Evolutionary conservation across 768 basidiomycete species (phyloP).

Genomic region (Pholiota conissans): DNA sequence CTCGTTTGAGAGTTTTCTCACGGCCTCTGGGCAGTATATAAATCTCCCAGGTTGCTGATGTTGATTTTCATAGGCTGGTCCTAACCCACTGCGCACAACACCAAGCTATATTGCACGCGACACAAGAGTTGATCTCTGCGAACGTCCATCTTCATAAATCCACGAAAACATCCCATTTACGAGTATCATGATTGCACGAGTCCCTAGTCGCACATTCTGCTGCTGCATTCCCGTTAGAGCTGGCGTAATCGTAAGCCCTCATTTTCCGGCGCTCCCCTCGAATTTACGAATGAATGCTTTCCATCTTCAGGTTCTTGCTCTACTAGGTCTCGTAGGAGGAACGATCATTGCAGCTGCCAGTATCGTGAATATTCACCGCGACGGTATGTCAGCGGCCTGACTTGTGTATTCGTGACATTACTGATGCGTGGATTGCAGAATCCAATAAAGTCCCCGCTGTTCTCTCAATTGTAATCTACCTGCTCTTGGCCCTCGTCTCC

Average conservation of each 20-base stretch:
- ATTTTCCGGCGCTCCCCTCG: not conserved
- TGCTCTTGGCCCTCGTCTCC: slow-evolving; percentile 41
- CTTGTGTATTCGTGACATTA: not conserved
- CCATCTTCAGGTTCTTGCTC: slow-evolving; percentile 33
- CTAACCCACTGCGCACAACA: slow-evolving; percentile 32
- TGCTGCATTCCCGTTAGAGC: slow-evolving; percentile 51
- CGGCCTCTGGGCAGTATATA: slow-evolving; percentile 28
- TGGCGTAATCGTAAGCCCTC: slow-evolving; percentile 42
- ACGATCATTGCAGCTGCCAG: slow-evolving; percentile 38
- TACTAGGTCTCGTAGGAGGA: slow-evolving; percentile 48
- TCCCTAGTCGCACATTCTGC: slow-evolving; percentile 45
- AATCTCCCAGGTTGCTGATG: slow-evolving; percentile 23
- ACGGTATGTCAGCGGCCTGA: slow-evolving; percentile 19
- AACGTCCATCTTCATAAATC: slow-evolving; percentile 12
- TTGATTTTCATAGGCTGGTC: slow-evolving; percentile 43
- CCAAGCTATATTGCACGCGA: slow-evolving; percentile 10
- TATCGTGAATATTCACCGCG: slow-evolving; percentile 32
- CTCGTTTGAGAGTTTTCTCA: slow-evolving; percentile 22
- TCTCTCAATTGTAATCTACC: slow-evolving; percentile 42
- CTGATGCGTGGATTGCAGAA: slow-evolving; percentile 16
- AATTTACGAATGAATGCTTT: not conserved
- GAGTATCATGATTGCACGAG: slow-evolving; percentile 30
- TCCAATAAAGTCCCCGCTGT: slow-evolving; percentile 40
- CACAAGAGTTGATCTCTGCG: slow-evolving; percentile 31
- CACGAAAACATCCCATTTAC: slow-evolving; percentile 6